phyloP scores from a whole-genome alignment of 2,329 filamentous ascomycete genomes.

The Aspergillus fijiensis region DNA sequence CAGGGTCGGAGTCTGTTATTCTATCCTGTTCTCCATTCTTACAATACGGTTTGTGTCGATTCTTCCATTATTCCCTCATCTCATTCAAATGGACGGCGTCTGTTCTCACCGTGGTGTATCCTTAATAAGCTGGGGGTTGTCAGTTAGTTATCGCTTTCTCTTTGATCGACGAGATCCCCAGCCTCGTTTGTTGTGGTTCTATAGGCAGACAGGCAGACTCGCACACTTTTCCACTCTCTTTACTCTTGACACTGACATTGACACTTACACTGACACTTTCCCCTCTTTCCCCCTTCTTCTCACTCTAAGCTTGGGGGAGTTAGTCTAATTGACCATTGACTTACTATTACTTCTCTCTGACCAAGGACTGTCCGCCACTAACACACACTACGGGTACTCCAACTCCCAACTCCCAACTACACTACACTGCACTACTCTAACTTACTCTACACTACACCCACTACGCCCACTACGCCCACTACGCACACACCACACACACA shows the following conservation, averaged over 20 bases:
- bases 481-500: too few species aligned
- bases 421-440: too few species aligned
- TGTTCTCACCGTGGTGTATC: background rate
- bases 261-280: background rate
- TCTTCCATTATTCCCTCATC: background rate
- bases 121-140: constrained; percentile 1
- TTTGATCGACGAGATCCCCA: background rate
- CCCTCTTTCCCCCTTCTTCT: background rate
- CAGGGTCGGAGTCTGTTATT: background rate
- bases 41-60: background rate
- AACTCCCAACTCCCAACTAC: too few species aligned
- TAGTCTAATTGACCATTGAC: background rate
- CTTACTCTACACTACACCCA: too few species aligned
- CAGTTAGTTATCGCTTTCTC: background rate
- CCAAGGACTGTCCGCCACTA: too few species aligned
- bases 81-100: background rate
- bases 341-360: background rate
- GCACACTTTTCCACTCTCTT: background rate
- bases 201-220: too few species aligned
- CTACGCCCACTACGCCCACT: too few species aligned
- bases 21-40: background rate
- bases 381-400: too few species aligned
- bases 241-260: background rate
- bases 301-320: background rate
- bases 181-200: background rate